Conservation (phyloP, 2,329 filamentous ascomycete genomes). For the Parascedosporium putredinis region DNA sequence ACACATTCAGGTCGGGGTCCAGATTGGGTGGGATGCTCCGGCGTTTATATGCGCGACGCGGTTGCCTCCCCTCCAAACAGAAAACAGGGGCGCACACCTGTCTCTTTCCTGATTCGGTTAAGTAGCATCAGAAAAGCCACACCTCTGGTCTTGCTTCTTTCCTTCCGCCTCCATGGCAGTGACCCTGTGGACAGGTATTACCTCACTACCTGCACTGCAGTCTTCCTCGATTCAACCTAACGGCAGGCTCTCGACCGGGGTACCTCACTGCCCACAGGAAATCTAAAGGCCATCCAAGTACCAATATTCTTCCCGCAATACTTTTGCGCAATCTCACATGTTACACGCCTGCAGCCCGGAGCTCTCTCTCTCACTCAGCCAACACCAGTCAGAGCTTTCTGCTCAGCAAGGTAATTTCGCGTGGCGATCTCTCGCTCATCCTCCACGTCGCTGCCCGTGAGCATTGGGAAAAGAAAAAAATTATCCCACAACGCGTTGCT, state of each 20-base stretch:
- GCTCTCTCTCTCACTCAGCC: too few species aligned
- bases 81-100: slow-evolving; percentile 1
- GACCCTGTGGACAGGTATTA: background rate
- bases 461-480: background rate
- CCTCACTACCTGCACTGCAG: too few species aligned
- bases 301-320: background rate
- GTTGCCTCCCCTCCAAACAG: slow-evolving; percentile 8
- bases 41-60: slow-evolving; percentile 38
- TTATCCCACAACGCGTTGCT: background rate
- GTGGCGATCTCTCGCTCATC: background rate
- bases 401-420: background rate
- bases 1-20: slow-evolving; percentile 1
- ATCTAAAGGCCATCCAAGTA: background rate
- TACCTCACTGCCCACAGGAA: background rate
- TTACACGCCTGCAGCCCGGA: background rate
- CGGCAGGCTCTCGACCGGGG: too few species aligned
- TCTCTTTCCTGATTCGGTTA: slow-evolving; percentile 8
- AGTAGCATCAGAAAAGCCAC: slow-evolving; percentile 3
- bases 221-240: too few species aligned
- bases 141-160: slow-evolving; percentile 1
- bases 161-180: background rate
- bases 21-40: slow-evolving; percentile 25
- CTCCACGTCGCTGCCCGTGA: too few species aligned
- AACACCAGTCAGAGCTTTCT: background rate
- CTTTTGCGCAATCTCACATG: background rate